Percentiles rank a stretch among this genome's conserved stretches.
These are phyloP conservation scores for Geotrichum klebahnii DNA, from an alignment of 1,139 yeast genomes.

Conservation along the genomic window DNA sequence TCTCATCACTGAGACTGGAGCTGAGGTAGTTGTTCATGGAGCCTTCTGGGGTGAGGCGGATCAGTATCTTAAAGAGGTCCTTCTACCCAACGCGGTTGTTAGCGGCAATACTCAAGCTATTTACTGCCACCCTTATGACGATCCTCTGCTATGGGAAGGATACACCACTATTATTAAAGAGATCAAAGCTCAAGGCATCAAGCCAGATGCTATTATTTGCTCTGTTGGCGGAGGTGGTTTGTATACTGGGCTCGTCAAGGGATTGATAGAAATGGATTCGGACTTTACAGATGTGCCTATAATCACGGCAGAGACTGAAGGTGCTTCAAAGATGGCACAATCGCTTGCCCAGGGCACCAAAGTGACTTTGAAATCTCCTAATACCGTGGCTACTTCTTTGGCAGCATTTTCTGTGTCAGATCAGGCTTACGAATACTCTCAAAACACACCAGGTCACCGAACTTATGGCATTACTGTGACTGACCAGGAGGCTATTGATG, in stretches of 20 bases:
- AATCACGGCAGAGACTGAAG: constrained; percentile 47
- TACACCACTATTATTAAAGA: constrained; percentile 61
- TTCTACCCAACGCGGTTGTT: constrained; percentile 35
- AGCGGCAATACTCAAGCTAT: constrained; percentile 38
- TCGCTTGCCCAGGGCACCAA: constrained; percentile 7
- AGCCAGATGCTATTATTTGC: constrained; percentile 57
- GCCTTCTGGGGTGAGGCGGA: constrained; percentile 67
- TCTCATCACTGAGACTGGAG: constrained; percentile 48
- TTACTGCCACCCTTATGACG: constrained; percentile 69
- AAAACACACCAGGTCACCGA: constrained; percentile 9
- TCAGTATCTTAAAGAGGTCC: constrained; percentile 42
- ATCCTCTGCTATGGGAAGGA: constrained; percentile 64
- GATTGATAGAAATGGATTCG: neutral
- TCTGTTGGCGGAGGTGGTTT: constrained; percentile 78
- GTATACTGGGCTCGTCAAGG: constrained; percentile 50
- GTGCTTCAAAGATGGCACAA: constrained; percentile 48
- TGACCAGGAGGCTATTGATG: constrained; percentile 40
- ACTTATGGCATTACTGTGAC: constrained; percentile 8
- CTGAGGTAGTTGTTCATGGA: constrained; percentile 54
- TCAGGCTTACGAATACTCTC: constrained; percentile 39
- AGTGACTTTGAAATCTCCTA: constrained; percentile 9
- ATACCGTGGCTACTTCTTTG: constrained; percentile 10
- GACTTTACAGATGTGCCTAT: neutral
- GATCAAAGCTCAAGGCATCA: constrained; percentile 41
- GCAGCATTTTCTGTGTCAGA: constrained; percentile 52